Conservation (phyloP, 2,329 filamentous ascomycete species). For the Ascochyta fabae region DNA sequence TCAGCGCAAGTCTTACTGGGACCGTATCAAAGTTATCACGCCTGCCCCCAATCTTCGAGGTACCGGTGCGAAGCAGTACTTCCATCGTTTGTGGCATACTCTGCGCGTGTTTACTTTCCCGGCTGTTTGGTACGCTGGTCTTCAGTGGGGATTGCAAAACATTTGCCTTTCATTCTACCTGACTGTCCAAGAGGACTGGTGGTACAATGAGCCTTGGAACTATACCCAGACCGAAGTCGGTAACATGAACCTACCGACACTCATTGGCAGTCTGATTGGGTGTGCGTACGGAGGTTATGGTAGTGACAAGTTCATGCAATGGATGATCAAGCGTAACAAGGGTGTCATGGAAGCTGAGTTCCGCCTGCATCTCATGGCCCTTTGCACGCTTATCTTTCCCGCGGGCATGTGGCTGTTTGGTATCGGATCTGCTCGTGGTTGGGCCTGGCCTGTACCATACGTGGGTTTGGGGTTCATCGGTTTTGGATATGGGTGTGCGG, state of each 20-base stretch:
- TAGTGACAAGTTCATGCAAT: slow-evolving; percentile 63
- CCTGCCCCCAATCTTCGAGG: slow-evolving; percentile 62
- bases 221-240: slow-evolving; percentile 62
- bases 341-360: slow-evolving; percentile 64
- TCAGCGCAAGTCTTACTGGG: slow-evolving; percentile 58
- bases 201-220: slow-evolving; percentile 61
- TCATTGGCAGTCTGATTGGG: slow-evolving; percentile 62
- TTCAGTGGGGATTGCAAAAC: slow-evolving; percentile 67
- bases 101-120: slow-evolving; percentile 65
- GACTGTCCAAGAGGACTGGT: slow-evolving; percentile 64
- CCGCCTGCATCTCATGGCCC: slow-evolving; percentile 59
- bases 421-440: slow-evolving; percentile 58
- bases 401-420: slow-evolving; percentile 62
- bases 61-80: slow-evolving; percentile 62
- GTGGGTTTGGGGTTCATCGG: slow-evolving; percentile 64
- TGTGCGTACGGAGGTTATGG: slow-evolving; percentile 65
- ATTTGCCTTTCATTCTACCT: slow-evolving; percentile 67
- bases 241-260: slow-evolving; percentile 64
- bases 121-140: slow-evolving; percentile 62
- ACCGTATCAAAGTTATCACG: slow-evolving; percentile 63
- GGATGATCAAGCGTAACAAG: slow-evolving; percentile 61
- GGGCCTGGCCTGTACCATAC: slow-evolving; percentile 62
- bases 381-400: slow-evolving; percentile 59
- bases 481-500: slow-evolving; percentile 65
- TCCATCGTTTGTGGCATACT: slow-evolving; percentile 60